These are phyloP conservation scores for Amanita subjunquillea DNA, from an alignment of 768 basidiomycete species.

Conservation along the genomic window DNA sequence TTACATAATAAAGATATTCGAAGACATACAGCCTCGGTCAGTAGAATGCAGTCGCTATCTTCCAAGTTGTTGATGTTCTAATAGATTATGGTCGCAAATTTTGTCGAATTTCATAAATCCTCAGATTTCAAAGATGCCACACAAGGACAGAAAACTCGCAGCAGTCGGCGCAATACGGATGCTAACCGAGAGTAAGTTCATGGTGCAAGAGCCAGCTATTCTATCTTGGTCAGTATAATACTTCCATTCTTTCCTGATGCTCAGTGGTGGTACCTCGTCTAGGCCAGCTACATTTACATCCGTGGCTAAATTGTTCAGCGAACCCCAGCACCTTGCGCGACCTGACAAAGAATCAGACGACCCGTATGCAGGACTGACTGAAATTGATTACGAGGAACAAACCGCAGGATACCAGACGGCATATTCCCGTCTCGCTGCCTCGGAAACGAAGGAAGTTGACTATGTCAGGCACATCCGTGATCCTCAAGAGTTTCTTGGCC, in stretches of 20 bases:
- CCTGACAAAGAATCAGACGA: conserved; percentile 30
- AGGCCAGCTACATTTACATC: conserved; percentile 68
- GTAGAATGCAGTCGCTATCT: conserved; percentile 12
- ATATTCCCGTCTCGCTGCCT: conserved; percentile 85
- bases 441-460: conserved; percentile 48
- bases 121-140: conserved; percentile 70
- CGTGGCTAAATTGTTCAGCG: conserved; percentile 66
- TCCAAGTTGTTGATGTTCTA: background rate
- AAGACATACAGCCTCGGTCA: conserved; percentile 79
- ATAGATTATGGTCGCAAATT: conserved; percentile 69
- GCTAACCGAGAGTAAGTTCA: conserved; percentile 61
- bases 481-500: conserved; percentile 42
- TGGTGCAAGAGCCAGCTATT: conserved; percentile 55
- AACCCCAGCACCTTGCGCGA: conserved; percentile 59
- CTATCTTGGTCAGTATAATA: conserved; percentile 47
- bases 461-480: conserved; percentile 51
- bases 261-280: background rate
- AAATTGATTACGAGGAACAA: conserved; percentile 86
- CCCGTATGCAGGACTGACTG: conserved; percentile 48
- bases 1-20: conserved; percentile 65
- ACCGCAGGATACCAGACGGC: conserved; percentile 88
- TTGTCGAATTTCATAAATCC: conserved; percentile 69
- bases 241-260: background rate
- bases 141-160: conserved; percentile 78
- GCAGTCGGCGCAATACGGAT: conserved; percentile 73